Conservation (phyloP, 192 early-diverging fungal species). For the Fimicolochytrium jonesii region DNA sequence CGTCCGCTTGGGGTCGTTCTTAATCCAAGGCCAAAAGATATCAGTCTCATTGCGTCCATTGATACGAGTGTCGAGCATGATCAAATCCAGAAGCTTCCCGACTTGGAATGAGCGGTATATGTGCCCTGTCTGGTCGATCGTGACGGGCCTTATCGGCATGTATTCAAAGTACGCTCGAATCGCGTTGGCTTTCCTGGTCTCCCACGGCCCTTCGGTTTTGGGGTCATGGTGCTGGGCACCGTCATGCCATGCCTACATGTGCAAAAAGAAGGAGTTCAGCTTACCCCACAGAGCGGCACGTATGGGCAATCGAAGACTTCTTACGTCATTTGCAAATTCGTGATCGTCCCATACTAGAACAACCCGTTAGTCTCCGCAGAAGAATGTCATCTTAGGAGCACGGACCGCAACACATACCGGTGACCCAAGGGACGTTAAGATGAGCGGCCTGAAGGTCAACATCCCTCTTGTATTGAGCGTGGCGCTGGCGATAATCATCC, state of each 20-base stretch:
- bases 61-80: constrained; percentile 45
- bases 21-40: neutral
- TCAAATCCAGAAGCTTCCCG: constrained; percentile 38
- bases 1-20: constrained; percentile 5
- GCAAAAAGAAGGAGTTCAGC: too few species aligned
- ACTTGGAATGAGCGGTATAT: constrained; percentile 41
- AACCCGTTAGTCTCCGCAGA: neutral
- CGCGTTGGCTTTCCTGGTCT: constrained; percentile 20
- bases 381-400: constrained; percentile 22
- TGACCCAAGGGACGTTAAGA: constrained; percentile 27
- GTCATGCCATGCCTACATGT: constrained; percentile 16
- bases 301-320: too few species aligned
- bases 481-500: constrained; percentile 34
- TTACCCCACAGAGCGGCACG: too few species aligned
- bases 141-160: constrained; percentile 32
- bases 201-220: constrained; percentile 6
- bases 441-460: constrained; percentile 32
- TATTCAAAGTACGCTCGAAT: constrained; percentile 45
- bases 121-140: constrained; percentile 2
- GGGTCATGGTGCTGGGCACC: constrained; percentile 10
- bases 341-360: constrained; percentile 31
- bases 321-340: constrained; percentile 41
- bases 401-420: too few species aligned
- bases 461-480: constrained; percentile 41
- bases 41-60: constrained; percentile 23